Evolutionary conservation across 139 green algal genomes (phyloP), one percentile per base, ranked within the genome.

Genomic region (Micractinium sp.): DNA sequence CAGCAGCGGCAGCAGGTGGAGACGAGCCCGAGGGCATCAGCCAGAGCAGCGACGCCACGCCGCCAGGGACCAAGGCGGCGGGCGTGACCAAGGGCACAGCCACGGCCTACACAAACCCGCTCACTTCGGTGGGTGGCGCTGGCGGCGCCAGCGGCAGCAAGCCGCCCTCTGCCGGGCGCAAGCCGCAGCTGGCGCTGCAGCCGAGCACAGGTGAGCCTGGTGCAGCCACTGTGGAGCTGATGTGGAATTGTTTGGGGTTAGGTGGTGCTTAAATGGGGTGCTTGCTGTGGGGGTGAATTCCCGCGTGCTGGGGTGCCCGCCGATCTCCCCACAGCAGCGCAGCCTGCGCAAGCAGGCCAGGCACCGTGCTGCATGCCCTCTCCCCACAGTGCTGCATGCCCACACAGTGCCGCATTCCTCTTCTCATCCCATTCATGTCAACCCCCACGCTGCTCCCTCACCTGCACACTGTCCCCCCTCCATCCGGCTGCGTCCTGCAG

Each of bases 21-120:
- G 73, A 41, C 2, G 12, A 39, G 31, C 27, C 73, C n/a, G 73
- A 79, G 75, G 75, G 76, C 76, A 82, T n/a, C 39, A 63, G 53
- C 39, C 39, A 63, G 78, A 33, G 36, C 76, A 81, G 76, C 78
- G 53, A 76, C 35, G n/a, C 47, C n/a, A 86, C 60, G 33, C 78
- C 78, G 29, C 35, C 82, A 19, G 66, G 53, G 14, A 13, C 35
- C 22, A 60, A 20, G 12, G 53, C 47, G 13, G 63, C 35, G 31
- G 25, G 16, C 13, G 82, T 5, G 16, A 38, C 39, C 12, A 47
- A 31, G 2, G 29, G 41, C 53, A 47, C 31, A 35, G 56, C 83
- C 29, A 33, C 83, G 1, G 60, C 29, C 27, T 87, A 69, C 83
- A 87, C 83, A 29, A 80, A 80, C 67, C 83, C 83, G 0, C 83